phyloP scores from a whole-genome alignment of 805 yeast genomes.

The Metschnikowia drakensbergensis region DNA sequence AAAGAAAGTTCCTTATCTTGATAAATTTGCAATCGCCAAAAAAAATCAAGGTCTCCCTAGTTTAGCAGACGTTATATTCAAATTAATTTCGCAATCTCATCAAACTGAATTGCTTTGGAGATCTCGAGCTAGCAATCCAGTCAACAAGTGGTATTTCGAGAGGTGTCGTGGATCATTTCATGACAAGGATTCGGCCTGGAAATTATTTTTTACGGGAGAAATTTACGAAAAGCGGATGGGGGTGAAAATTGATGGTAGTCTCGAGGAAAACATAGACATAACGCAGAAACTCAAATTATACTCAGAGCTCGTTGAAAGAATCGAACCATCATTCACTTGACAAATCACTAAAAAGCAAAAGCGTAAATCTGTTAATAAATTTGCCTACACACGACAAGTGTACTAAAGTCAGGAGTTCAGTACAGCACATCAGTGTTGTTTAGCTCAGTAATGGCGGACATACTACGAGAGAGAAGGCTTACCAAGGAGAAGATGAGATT shows the following conservation, averaged over 20 bases:
- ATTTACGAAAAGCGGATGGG: constrained; percentile 35
- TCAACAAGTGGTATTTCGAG: constrained; percentile 97
- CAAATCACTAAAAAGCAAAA: background rate
- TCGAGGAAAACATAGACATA: constrained; percentile 12
- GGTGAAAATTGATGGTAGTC: constrained; percentile 14
- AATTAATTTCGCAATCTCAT: constrained; percentile 64
- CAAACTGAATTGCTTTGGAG: constrained; percentile 84
- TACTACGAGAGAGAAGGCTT: background rate
- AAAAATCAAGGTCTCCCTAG: constrained; percentile 88
- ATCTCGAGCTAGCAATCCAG: constrained; percentile 81
- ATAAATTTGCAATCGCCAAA: constrained; percentile 87
- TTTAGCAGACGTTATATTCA: constrained; percentile 89
- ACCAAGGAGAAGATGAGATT: background rate
- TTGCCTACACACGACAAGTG: background rate
- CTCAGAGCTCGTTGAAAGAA: constrained; percentile 11
- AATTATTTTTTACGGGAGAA: constrained; percentile 40
- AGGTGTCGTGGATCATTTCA: constrained; percentile 68
- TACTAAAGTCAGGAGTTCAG: background rate
- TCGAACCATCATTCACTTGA: constrained; percentile 12
- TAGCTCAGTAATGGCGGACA: background rate
- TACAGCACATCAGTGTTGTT: background rate
- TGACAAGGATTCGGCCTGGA: constrained; percentile 35
- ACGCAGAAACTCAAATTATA: constrained; percentile 13
- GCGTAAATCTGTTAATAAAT: background rate
- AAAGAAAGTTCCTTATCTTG: constrained; percentile 67